These are phyloP conservation scores for Staphylotrichum longicolle DNA, from an alignment of 495 filamentous ascomycete species.

Conservation along the genomic window DNA sequence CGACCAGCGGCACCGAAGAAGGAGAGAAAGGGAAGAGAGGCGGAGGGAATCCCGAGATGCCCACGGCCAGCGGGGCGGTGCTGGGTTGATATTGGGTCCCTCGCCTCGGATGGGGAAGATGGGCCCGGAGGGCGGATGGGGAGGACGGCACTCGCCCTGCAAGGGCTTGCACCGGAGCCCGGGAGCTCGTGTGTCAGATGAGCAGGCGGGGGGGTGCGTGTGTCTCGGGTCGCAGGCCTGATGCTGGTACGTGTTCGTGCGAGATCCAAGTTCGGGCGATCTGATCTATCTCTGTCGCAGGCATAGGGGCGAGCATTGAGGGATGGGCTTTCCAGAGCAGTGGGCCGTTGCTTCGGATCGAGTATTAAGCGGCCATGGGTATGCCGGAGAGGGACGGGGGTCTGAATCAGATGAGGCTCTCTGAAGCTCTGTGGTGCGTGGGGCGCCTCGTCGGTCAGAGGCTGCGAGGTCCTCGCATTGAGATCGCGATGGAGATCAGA, in stretches of 20 bases:
- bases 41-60: conserved; percentile 28
- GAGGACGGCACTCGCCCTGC: conserved; percentile 30
- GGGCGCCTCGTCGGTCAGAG: conserved; percentile 6
- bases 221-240: conserved; percentile 43
- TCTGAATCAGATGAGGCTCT: conserved; percentile 8
- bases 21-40: conserved; percentile 34
- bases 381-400: conserved; percentile 14
- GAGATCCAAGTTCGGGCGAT: conserved; percentile 48
- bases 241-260: conserved; percentile 37
- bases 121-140: conserved; percentile 22
- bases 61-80: conserved; percentile 33
- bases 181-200: conserved; percentile 43
- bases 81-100: conserved; percentile 44
- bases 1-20: conserved; percentile 44
- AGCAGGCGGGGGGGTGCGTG: conserved; percentile 28
- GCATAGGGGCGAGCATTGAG: conserved; percentile 48
- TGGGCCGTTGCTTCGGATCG: conserved; percentile 15
- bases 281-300: conserved; percentile 48
- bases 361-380: conserved; percentile 24
- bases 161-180: conserved; percentile 32
- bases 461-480: conserved; percentile 35
- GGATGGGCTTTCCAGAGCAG: conserved; percentile 20
- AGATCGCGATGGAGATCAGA: conserved; percentile 45
- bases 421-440: background rate
- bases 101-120: conserved; percentile 11